Base-by-base conservation (phyloP, 179 eudicot genomes). In the Vitellaria paradoxa region DNA sequence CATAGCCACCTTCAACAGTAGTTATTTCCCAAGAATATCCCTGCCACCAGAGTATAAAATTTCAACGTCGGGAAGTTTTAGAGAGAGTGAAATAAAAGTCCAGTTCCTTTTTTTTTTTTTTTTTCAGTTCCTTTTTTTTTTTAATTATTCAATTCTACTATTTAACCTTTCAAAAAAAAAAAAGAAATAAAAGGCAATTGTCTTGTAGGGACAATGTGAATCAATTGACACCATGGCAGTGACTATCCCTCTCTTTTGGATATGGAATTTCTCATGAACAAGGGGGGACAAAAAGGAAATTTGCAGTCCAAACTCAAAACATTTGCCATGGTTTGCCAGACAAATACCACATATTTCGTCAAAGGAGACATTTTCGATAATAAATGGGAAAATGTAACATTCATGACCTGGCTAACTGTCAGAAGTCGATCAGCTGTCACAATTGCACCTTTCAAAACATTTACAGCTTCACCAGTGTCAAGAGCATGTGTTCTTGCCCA, bases 401-500 rank as follows among this genome's bases (percentile, higher is more conserved):
- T 62, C 23, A 63, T 70, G 81, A 96, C 99, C 97, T 94, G 84
- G 86, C 99, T 96, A 79, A 96, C 99, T 65, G 99, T 94, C 79
- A 96, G 86, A 79, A 96, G 91, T 56, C 99, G 85, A 78, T 96
- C 99, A 52, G 97, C 86, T 52, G 97, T 91, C 46, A 94, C 99
- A 81, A 96, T 83, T 30, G 98, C 97, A 79, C 98, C 96, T 86
- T 96, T 96, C 68, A 96, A 84, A 76, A 92, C 82, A 85, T 96
- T 96, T 70, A 96, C 97, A 79, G 99, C 98, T 91, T 93, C 94
- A 75, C 98, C 99, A 77, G 91, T 91, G 83, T 96, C 99, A 77
- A 96, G 97, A n/a, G 88, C 98, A 82, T 96, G 99, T 68, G 92
- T 88, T 84, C 99, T 88, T 67, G 98, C 98, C 99, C 99, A 96